These are phyloP conservation scores for Knoxia roxburghii DNA, from an alignment of 257 asterid genomes.

Conservation along the genomic window DNA sequence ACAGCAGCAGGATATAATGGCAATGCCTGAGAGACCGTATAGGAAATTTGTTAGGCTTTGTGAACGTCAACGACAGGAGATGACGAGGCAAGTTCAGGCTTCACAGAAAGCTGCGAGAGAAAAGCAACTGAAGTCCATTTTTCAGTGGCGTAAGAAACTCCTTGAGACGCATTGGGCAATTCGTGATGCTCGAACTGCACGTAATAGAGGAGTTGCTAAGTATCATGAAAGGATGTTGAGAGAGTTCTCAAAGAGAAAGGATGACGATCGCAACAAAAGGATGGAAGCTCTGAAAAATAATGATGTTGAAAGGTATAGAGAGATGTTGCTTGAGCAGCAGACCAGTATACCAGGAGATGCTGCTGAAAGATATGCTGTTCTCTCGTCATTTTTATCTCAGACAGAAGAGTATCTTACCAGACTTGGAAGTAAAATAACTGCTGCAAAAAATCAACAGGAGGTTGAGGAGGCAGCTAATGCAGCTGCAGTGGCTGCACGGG, in stretches of 20 bases:
- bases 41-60: conserved; percentile 88
- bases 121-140: conserved; percentile 84
- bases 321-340: conserved; percentile 98
- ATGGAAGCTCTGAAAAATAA: conserved; percentile 99
- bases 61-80: conserved; percentile 97
- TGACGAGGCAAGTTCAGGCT: conserved; percentile 87
- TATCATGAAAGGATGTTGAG: conserved; percentile 95
- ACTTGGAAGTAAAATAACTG: conserved; percentile 90
- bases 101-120: conserved; percentile 80
- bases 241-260: conserved; percentile 92
- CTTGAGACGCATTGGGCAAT: conserved; percentile 97
- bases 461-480: conserved; percentile 92
- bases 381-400: conserved; percentile 84
- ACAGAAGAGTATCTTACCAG: conserved; percentile 92
- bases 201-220: conserved; percentile 97
- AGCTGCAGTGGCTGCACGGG: conserved; percentile 85
- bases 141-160: conserved; percentile 99
- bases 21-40: conserved; percentile 98
- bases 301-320: conserved; percentile 96
- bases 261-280: conserved; percentile 83
- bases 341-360: conserved; percentile 79
- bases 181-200: conserved; percentile 96
- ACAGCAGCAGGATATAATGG: conserved; percentile 92
- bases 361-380: conserved; percentile 95
- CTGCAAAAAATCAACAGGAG: conserved; percentile 93